Evolutionary conservation across 1,284 basidiomycete species (phyloP).

Genomic region (Hypsizygus ulmarius): DNA sequence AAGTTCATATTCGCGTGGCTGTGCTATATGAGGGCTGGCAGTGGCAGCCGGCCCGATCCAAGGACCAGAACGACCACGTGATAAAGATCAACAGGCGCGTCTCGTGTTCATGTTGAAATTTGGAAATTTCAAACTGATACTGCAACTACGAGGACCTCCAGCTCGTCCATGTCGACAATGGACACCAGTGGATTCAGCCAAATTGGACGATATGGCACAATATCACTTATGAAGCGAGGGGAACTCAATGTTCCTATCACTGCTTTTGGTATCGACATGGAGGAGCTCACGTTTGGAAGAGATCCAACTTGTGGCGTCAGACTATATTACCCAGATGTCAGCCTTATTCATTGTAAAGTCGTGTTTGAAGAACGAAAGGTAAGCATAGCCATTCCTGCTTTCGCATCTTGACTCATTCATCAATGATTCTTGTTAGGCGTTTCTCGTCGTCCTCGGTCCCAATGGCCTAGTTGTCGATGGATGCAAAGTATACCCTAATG

Average conservation of each 20-base stretch:
- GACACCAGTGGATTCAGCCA: slow-evolving; percentile 21
- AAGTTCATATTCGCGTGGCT: no score
- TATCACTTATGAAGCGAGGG: slow-evolving; percentile 55
- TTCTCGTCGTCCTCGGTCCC: slow-evolving; percentile 57
- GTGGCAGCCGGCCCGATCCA: not conserved
- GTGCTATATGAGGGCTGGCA: no score
- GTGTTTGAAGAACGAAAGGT: slow-evolving; percentile 66
- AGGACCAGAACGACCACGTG: slow-evolving; percentile 2
- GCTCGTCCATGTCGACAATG: slow-evolving; percentile 4
- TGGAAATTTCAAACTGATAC: slow-evolving; percentile 1
- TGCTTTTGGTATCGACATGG: slow-evolving; percentile 68
- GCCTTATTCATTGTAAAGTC: slow-evolving; percentile 61
- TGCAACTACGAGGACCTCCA: slow-evolving; percentile 1
- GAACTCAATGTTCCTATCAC: slow-evolving; percentile 47
- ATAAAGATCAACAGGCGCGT: slow-evolving; percentile 1
- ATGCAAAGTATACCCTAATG: slow-evolving; percentile 53
- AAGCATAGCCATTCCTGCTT: slow-evolving; percentile 11
- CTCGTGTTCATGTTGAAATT: slow-evolving; percentile 4
- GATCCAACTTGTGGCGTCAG: slow-evolving; percentile 60
- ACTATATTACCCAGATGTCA: slow-evolving; percentile 64
- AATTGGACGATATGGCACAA: slow-evolving; percentile 58
- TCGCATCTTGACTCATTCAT: not conserved
- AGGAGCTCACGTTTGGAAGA: slow-evolving; percentile 64
- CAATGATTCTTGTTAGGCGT: slow-evolving; percentile 44
- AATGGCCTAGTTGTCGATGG: slow-evolving; percentile 60